These are phyloP conservation scores for Peniophora sp. DNA, from an alignment of 1,284 basidiomycete genomes.

Conservation along the genomic window DNA sequence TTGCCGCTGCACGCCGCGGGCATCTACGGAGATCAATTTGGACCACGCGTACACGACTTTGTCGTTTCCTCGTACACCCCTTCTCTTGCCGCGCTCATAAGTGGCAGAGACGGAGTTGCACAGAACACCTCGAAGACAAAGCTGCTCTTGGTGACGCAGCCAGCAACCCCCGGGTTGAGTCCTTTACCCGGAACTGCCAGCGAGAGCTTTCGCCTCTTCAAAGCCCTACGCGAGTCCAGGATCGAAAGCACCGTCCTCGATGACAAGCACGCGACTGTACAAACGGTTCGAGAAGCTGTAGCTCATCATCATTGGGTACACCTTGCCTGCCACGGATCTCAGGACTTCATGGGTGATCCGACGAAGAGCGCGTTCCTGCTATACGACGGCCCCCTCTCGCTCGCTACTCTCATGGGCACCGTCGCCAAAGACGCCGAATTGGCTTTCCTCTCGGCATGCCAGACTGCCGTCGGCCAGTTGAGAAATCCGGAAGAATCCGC, in stretches of 20 bases:
- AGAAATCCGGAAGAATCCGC: neutral
- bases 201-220: neutral
- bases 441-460: neutral
- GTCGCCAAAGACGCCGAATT: neutral
- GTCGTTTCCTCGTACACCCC: slow-evolving; percentile 17
- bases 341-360: neutral
- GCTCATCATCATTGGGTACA: neutral
- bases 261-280: too few relatives aligned
- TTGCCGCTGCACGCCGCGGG: slow-evolving; percentile 18
- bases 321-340: neutral
- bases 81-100: slow-evolving; percentile 5
- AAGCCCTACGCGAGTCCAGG: too few relatives aligned
- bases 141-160: slow-evolving; percentile 3
- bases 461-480: neutral
- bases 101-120: too few relatives aligned
- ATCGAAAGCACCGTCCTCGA: too few relatives aligned
- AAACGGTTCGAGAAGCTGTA: neutral
- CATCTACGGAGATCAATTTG: slow-evolving; percentile 3
- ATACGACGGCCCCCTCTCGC: neutral
- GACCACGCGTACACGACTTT: slow-evolving; percentile 6
- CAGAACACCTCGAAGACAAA: neutral
- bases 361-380: neutral
- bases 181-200: neutral
- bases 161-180: neutral
- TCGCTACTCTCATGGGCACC: neutral